These are phyloP conservation scores for Cavenderia fasciculata DNA, from an alignment of 78 protist species.

Conservation along the genomic window DNA sequence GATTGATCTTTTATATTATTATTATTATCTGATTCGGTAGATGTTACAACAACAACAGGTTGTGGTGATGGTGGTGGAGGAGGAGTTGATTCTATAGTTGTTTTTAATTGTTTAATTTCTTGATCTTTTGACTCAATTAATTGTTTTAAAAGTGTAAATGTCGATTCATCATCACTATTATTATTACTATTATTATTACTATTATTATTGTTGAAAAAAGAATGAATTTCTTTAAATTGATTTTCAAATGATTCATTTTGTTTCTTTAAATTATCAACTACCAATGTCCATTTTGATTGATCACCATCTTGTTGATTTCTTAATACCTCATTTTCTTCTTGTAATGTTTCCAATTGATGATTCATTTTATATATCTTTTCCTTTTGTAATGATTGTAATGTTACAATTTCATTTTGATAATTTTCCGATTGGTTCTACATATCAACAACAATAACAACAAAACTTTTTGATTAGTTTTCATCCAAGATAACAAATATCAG, in stretches of 20 bases:
- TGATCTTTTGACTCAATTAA: neutral
- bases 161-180: neutral
- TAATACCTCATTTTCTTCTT: constrained; percentile 9
- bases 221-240: too few relatives aligned
- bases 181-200: neutral
- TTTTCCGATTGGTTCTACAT: constrained; percentile 12
- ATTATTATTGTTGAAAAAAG: too few relatives aligned
- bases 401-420: constrained; percentile 28
- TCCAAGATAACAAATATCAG: too few relatives aligned
- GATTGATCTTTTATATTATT: too few relatives aligned
- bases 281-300: too few relatives aligned
- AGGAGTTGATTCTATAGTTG: too few relatives aligned
- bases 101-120: constrained; percentile 17
- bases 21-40: too few relatives aligned
- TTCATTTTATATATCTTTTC: constrained; percentile 27
- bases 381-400: constrained; percentile 38
- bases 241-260: constrained; percentile 7
- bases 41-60: too few relatives aligned
- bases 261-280: constrained; percentile 2
- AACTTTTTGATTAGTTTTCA: neutral
- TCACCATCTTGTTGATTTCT: too few relatives aligned
- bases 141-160: neutral
- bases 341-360: neutral
- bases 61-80: too few relatives aligned
- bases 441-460: too few relatives aligned